Base-by-base conservation (phyloP, 2,329 filamentous ascomycete species). In the Amylocarpus encephaloides region DNA sequence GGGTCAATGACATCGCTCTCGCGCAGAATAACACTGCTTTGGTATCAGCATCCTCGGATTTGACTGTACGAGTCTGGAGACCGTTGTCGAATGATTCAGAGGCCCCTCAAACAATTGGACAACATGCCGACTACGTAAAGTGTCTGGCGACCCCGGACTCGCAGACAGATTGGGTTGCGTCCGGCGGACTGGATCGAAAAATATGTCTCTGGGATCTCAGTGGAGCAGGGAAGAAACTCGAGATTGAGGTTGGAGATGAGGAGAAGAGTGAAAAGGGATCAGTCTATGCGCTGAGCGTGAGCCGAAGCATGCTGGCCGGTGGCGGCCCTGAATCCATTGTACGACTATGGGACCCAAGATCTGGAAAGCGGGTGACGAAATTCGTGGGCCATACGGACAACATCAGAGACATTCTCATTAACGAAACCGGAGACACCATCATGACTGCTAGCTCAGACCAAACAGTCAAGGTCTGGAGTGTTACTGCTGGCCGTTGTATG, bases 371-470 rank as follows among this genome's bases (percentile, higher is more conserved):
- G 55, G 86, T 97, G 52, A 97, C 91, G 56, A 97, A 96, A 68
- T 92, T 98, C 58, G 89, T 97, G 18, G 93, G 93, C 5, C 93
- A 98, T 67, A 94, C 92, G 16, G 91, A 95, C 73, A 96, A 92
- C 59, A 85, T 98, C 58, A 83, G 93, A 43, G 86, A 92, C 60
- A 90, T 98, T 55, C 74, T 98, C 46, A 83, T 98, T 57, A 95
- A 88, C 61, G 83, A 92, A 59, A 83, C 87, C 52, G 91, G 89
- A 35, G 90, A 95, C 65, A 94, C 83, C 36, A 88, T 98, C 60
- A 80, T 98, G 75, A 95, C 92, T 0, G 91, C 89, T 12, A 95
- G 91, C 60, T 92, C 92, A 1, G 93, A 98, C 67, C 90, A 95
- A 70, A 97, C 93, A 0, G 85, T 98, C 72, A 98, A 98, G 72